phyloP scores from a whole-genome alignment of 1,284 basidiomycete genomes.

The Trichosporon sp. region DNA sequence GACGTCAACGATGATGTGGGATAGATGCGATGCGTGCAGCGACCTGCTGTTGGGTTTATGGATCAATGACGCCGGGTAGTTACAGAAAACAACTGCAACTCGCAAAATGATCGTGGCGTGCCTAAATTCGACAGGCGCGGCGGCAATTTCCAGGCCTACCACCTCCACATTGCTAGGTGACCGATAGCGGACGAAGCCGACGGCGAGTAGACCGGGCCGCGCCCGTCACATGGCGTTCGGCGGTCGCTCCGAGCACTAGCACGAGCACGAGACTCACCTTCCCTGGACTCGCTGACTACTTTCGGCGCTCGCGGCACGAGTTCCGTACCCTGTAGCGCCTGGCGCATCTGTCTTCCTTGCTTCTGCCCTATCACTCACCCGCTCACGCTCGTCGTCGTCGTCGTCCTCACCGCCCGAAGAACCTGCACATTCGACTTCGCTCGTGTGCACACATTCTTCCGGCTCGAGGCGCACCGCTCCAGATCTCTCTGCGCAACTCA shows the following conservation, averaged over 20 bases:
- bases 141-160: not conserved
- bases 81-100: constrained; percentile 5
- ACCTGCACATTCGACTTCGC: not conserved
- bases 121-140: not conserved
- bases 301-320: not conserved
- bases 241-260: not conserved
- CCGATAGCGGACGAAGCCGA: constrained; percentile 1
- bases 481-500: not conserved
- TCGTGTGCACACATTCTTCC: not conserved
- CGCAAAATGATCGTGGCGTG: not conserved
- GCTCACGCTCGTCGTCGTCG: too few relatives aligned
- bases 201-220: not conserved
- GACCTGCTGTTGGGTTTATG: constrained; percentile 1
- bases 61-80: not conserved
- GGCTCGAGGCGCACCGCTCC: not conserved
- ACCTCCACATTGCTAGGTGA: too few relatives aligned
- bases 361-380: not conserved
- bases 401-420: not conserved
- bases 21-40: not conserved
- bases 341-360: not conserved
- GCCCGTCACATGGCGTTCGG: not conserved
- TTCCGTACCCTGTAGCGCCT: not conserved
- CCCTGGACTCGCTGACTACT: not conserved
- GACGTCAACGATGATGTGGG: not conserved
- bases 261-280: not conserved